Evolutionary conservation across 2,329 filamentous ascomycete genomes (phyloP).

Genomic region (Hansfordia pulvinata): DNA sequence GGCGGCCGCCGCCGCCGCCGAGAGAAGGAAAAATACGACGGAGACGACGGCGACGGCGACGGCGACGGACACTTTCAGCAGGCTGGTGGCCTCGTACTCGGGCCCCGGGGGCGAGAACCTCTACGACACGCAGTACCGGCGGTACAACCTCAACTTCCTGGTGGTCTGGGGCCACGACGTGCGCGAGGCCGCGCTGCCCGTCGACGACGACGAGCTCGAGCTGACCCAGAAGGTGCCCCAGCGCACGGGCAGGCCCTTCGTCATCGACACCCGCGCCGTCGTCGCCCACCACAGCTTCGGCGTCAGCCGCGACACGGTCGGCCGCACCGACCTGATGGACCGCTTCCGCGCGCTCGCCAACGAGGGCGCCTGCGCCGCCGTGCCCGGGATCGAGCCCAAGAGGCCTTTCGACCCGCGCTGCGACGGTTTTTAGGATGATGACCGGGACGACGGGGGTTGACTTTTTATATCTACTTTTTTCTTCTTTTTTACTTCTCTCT

Average conservation of each 20-base stretch:
- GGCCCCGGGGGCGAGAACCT: constrained; percentile 16
- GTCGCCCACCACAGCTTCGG: constrained; percentile 38
- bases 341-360: constrained; percentile 37
- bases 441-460: too few species aligned
- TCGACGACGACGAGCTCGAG: constrained; percentile 29
- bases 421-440: constrained; percentile 7
- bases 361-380: constrained; percentile 30
- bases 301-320: constrained; percentile 24
- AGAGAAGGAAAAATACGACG: background rate
- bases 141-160: constrained; percentile 39
- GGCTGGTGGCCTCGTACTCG: background rate
- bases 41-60: too few species aligned
- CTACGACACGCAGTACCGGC: constrained; percentile 33
- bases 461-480: background rate
- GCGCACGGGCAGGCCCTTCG: constrained; percentile 24
- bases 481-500: background rate
- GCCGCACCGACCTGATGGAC: constrained; percentile 38
- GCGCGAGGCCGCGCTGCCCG: constrained; percentile 27
- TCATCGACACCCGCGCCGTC: constrained; percentile 39
- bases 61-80: background rate
- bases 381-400: constrained; percentile 13
- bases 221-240: constrained; percentile 24
- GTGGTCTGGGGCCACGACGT: constrained; percentile 38
- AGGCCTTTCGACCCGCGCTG: constrained; percentile 12
- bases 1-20: background rate